These are phyloP conservation scores for Rhodotorula sp. DNA, from an alignment of 1,284 basidiomycete genomes.

Conservation along the genomic window DNA sequence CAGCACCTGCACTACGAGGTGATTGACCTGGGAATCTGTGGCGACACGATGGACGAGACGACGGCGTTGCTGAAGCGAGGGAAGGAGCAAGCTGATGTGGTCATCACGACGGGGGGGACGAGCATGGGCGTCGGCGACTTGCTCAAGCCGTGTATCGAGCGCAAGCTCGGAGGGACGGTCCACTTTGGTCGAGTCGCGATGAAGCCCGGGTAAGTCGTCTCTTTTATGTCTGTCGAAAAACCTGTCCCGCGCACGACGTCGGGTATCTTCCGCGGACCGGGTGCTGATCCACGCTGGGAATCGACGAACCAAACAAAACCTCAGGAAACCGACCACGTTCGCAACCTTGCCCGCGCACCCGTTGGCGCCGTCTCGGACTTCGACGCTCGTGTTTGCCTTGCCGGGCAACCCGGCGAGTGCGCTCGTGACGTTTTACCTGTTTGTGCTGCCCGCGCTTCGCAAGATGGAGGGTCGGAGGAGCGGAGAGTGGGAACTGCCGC, in stretches of 20 bases:
- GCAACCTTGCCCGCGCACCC: conserved; percentile 61
- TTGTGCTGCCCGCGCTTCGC: conserved; percentile 75
- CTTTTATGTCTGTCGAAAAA: not conserved
- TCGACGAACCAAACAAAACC: too few relatives aligned
- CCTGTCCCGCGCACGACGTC: not conserved
- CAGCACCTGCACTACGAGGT: conserved; percentile 72
- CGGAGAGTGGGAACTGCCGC: conserved; percentile 61
- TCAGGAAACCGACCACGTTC: conserved; percentile 77
- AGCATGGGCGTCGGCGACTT: conserved; percentile 86
- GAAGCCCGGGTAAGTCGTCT: conserved; percentile 50
- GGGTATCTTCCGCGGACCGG: not conserved
- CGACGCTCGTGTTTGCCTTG: conserved; percentile 71
- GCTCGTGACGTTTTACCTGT: conserved; percentile 80
- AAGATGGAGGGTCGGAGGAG: conserved; percentile 66
- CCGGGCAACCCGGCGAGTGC: conserved; percentile 87
- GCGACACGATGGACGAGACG: conserved; percentile 66
- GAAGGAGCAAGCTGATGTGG: conserved; percentile 64
- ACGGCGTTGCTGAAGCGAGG: conserved; percentile 60
- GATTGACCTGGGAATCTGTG: conserved; percentile 73
- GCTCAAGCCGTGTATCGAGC: conserved; percentile 81
- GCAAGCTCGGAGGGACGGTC: conserved; percentile 66
- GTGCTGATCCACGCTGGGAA: conserved; percentile 33
- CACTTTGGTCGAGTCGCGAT: conserved; percentile 70
- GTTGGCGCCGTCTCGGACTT: conserved; percentile 42
- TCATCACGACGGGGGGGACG: conserved; percentile 82